phyloP scores from a whole-genome alignment of 192 early-diverging fungal species.

The Dissophora ornata region DNA sequence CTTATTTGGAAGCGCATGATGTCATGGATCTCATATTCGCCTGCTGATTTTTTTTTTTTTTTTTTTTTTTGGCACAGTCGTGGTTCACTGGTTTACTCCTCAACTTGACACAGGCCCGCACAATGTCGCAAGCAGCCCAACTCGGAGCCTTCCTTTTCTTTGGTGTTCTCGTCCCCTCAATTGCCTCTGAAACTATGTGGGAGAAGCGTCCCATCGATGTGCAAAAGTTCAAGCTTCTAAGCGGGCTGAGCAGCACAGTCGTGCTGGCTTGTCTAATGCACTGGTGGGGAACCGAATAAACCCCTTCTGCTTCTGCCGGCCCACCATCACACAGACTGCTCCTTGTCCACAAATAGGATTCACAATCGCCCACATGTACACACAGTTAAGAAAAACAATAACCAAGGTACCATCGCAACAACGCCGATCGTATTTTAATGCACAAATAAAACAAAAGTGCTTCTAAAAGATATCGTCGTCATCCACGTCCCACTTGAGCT shows the following conservation, averaged over 20 bases:
- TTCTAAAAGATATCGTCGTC: constrained; percentile 61
- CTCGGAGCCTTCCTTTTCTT: constrained; percentile 45
- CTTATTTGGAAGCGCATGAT: background rate
- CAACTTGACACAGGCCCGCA: constrained; percentile 48
- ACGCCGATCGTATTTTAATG: too few relatives aligned
- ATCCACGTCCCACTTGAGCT: constrained; percentile 58
- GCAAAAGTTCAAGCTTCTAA: constrained; percentile 51
- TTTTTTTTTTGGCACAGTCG: constrained; percentile 12
- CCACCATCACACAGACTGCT: too few relatives aligned
- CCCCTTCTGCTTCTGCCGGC: too few relatives aligned
- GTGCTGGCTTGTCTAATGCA: constrained; percentile 37
- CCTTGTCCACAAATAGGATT: too few relatives aligned
- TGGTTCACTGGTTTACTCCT: constrained; percentile 49
- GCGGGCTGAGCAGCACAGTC: constrained; percentile 42
- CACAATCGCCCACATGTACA: too few relatives aligned
- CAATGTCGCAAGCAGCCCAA: constrained; percentile 44
- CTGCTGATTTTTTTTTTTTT: background rate
- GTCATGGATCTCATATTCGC: background rate
- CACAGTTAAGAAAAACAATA: too few relatives aligned
- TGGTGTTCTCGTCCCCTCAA: constrained; percentile 28
- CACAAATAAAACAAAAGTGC: too few relatives aligned
- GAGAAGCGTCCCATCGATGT: constrained; percentile 43
- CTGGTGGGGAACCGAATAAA: constrained; percentile 52
- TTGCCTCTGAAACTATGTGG: constrained; percentile 44
- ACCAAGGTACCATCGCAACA: too few relatives aligned